phyloP scores from a whole-genome alignment of 139 green algal species.

The Chlorella vulgaris region DNA sequence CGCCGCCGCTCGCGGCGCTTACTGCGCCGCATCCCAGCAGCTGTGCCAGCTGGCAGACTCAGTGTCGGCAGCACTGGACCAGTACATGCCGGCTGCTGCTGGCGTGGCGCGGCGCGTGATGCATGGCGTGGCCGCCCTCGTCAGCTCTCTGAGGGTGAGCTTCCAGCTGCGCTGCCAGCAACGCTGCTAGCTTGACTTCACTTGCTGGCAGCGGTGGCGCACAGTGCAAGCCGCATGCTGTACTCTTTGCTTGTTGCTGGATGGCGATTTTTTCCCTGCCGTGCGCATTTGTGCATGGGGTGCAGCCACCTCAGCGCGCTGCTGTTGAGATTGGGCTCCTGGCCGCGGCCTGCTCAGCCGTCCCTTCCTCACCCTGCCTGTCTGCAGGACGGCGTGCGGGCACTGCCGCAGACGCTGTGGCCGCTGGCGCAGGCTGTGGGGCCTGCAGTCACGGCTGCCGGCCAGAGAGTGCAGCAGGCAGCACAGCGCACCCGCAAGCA shows the following conservation, averaged over 20 bases:
- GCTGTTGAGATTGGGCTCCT: too few relatives aligned
- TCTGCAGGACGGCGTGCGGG: background rate
- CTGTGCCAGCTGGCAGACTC: conserved; percentile 4
- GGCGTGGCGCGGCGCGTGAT: background rate
- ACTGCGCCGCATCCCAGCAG: background rate
- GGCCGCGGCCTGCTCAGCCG: too few relatives aligned
- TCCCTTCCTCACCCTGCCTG: too few relatives aligned
- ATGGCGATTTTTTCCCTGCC: too few relatives aligned
- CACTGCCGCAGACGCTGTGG: conserved; percentile 8
- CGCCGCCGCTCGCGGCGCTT: background rate
- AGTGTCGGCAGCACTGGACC: conserved; percentile 2
- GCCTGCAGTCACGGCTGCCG: too few relatives aligned
- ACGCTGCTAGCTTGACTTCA: too few relatives aligned
- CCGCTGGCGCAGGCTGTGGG: background rate
- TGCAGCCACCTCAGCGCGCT: too few relatives aligned
- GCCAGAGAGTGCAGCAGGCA: background rate
- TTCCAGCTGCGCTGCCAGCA: background rate
- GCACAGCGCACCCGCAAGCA: conserved; percentile 7
- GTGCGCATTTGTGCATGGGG: too few relatives aligned
- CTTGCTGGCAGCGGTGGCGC: too few relatives aligned
- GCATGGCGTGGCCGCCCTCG: background rate
- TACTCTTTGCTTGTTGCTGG: too few relatives aligned
- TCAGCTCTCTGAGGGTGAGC: conserved; percentile 5
- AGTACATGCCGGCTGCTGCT: background rate
- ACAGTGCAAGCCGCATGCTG: too few relatives aligned